Evolutionary conservation across 176 grass and related monocot species (phyloP), one percentile per base, ranked within the genome.

Genomic region (Paspalum notatum): DNA sequence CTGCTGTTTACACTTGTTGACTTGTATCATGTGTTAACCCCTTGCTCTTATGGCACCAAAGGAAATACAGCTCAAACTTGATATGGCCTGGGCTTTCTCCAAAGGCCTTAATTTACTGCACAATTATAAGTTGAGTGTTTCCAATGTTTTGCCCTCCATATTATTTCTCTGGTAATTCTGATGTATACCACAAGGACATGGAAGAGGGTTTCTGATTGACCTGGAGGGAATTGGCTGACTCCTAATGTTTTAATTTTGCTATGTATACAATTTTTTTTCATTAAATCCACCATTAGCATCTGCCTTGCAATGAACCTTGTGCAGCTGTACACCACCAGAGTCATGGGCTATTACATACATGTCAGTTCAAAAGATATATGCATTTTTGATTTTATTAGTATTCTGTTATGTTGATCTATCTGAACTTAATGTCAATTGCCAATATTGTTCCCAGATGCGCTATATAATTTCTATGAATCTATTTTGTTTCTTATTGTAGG

Each of bases 401-500:
- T 78, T 76, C 14, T 62, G 44, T 65, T 22, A 76, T 61, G 32
- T 72, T 84, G 22, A 13, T 65, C 43, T 82, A 69, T 39, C 80
- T 74, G 62, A 61, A 62, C 58, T 66, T 69, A 20, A 46, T 74
- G 78, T 32, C 32, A 32, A 62, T 14, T 62, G 12, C 42, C 69
- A 57, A 69, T 21, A 9, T 39, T 66, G 8, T 63, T 79, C 3
- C 5, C 37, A 59, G 25, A 61, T 56, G 44, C 5, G 39, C 4
- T 72, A 17, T 75, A 26, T 50, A 17, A 22, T 88, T 70, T 75
- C 6, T 73, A 20, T 68, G 74, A 82, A 26, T 15, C 48, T 88
- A 27, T 48, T 9, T 39, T 80, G 75, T 66, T 14, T 38, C 10
- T 65, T 81, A 40, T 73, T 61, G 22, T 67, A 98, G 96, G 96